Percentiles rank a stretch among this genome's conserved stretches.
Conservation (phyloP, 352 stramenopile genomes). For the Globisporangium megalacanthum region DNA sequence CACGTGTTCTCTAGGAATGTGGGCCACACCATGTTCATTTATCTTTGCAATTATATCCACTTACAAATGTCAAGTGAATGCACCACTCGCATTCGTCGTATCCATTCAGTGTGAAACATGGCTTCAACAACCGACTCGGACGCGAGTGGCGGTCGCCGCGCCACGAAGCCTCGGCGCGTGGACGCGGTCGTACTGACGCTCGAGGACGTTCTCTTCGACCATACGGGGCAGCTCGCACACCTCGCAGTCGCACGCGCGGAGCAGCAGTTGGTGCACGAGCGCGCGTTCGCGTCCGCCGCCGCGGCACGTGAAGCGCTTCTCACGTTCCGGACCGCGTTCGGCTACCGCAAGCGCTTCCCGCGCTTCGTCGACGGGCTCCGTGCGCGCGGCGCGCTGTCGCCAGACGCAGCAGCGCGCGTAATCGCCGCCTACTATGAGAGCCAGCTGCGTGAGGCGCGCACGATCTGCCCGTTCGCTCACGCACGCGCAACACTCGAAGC, state of each 20-base stretch:
- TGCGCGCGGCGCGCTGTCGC: constrained; percentile 34
- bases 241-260: constrained; percentile 75
- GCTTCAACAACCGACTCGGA: too few species aligned
- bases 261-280: constrained; percentile 62
- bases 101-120: too few species aligned
- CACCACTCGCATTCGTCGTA: too few species aligned
- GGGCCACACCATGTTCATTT: too few species aligned
- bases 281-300: constrained; percentile 59
- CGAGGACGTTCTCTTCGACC: constrained; percentile 84
- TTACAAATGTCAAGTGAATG: too few species aligned
- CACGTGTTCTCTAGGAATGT: too few species aligned
- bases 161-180: constrained; percentile 49
- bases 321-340: constrained; percentile 76
- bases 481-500: constrained; percentile 46
- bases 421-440: constrained; percentile 77
- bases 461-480: constrained; percentile 58
- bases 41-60: too few species aligned
- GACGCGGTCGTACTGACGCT: constrained; percentile 81
- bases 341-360: constrained; percentile 80
- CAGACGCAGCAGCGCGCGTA: constrained; percentile 45
- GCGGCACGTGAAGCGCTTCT: constrained; percentile 67
- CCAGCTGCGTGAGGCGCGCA: constrained; percentile 58
- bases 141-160: constrained; percentile 25
- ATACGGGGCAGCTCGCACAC: constrained; percentile 74
- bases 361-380: constrained; percentile 78